phyloP scores from a whole-genome alignment of 73 alveolate genomes.

The Paraurostyla sp. region DNA sequence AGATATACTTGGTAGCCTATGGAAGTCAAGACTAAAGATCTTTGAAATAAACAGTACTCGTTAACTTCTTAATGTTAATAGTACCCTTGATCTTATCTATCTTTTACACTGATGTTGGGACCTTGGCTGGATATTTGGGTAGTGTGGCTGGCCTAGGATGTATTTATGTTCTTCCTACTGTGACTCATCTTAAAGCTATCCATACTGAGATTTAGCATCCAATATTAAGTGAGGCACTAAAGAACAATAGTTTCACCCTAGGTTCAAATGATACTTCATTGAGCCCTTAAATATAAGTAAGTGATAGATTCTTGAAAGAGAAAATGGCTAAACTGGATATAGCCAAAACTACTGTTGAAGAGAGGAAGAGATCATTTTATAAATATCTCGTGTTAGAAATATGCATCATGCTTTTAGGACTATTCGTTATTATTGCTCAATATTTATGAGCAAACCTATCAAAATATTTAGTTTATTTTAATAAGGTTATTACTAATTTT shows the following conservation, averaged over 20 bases:
- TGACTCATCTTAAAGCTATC: not conserved
- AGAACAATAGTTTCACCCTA: not conserved
- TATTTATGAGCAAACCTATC: slow-evolving; percentile 4
- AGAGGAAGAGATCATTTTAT: not conserved
- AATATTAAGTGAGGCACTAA: not conserved
- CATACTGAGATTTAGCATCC: slow-evolving; percentile 1
- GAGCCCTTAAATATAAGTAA: slow-evolving; percentile 13
- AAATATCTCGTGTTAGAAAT: not conserved
- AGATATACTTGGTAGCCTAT: slow-evolving; percentile 16
- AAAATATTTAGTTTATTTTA: not conserved
- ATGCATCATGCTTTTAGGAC: not conserved
- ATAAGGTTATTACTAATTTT: too few species aligned
- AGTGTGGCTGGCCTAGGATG: slow-evolving; percentile 19
- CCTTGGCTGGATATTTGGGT: slow-evolving; percentile 55
- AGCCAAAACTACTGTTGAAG: not conserved
- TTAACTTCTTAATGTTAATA: not conserved
- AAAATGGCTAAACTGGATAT: not conserved
- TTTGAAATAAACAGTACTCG: not conserved
- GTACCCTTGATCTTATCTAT: slow-evolving; percentile 35
- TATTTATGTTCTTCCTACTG: slow-evolving; percentile 50
- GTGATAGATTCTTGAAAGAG: not conserved
- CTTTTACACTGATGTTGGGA: slow-evolving; percentile 61
- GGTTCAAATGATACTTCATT: not conserved
- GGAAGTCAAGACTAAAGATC: not conserved
- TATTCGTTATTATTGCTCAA: not conserved